Evolutionary conservation across 768 basidiomycete genomes (phyloP).

Genomic region (Filobasidium wieringae): DNA sequence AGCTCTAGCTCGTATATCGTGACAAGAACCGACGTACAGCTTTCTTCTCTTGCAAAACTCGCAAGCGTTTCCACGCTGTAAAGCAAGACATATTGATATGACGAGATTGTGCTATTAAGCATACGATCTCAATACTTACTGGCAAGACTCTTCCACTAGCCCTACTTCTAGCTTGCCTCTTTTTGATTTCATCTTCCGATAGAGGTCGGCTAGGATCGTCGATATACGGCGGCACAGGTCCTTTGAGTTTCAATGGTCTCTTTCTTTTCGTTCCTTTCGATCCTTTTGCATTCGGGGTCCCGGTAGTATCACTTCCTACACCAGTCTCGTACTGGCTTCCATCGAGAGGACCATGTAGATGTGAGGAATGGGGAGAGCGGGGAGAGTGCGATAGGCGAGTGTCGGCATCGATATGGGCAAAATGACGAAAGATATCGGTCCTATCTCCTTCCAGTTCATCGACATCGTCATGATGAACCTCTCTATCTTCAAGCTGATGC

Average conservation of each 20-base stretch:
- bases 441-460: neutral
- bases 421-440: neutral
- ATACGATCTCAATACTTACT: neutral
- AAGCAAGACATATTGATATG: too few species aligned
- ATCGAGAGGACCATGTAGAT: neutral
- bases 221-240: neutral
- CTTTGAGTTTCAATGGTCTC: neutral
- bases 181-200: slow-evolving; percentile 11
- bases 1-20: neutral
- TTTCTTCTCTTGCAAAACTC: slow-evolving; percentile 16
- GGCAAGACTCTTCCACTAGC: slow-evolving; percentile 12
- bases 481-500: neutral
- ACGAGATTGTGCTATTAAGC: neutral
- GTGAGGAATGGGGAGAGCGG: neutral
- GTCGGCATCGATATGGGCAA: neutral
- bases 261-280: neutral
- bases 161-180: slow-evolving; percentile 8
- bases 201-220: slow-evolving; percentile 6
- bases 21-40: neutral
- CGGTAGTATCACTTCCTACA: neutral
- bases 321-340: neutral
- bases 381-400: neutral
- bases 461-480: neutral
- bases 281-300: neutral
- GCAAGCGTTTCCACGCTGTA: slow-evolving; percentile 7